A percentile compares a stretch with the other conserved stretches of the same genome.
Evolutionary conservation across 148 eudicot genomes (phyloP).

Genomic region (Camellia japonica): DNA sequence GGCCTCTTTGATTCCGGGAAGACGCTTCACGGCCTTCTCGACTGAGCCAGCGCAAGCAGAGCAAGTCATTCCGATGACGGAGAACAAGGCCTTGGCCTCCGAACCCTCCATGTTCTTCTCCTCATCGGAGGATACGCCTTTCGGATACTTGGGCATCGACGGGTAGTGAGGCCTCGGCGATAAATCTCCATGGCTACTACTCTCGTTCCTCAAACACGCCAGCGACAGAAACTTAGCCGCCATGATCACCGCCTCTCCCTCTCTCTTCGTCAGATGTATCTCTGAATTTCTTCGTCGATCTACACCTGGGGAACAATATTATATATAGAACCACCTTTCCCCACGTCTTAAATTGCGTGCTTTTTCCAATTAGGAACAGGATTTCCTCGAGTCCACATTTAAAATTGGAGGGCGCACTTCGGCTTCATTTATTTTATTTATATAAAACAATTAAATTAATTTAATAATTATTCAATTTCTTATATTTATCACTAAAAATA

Average conservation of each 20-base stretch:
- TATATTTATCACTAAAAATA: no score
- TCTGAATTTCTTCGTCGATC: no score
- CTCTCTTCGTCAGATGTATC: not conserved
- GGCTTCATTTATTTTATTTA: no score
- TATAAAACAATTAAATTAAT: no score
- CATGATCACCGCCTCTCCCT: constrained; percentile 11
- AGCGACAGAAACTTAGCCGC: constrained; percentile 45
- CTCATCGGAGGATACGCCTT: constrained; percentile 44
- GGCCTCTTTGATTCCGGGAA: constrained; percentile 70
- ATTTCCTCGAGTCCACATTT: no score
- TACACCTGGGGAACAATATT: no score
- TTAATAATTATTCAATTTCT: no score
- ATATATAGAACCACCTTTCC: no score
- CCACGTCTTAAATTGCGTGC: no score
- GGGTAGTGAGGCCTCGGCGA: constrained; percentile 72
- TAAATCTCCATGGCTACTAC: constrained; percentile 18
- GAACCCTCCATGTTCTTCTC: constrained; percentile 30
- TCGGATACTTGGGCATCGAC: constrained; percentile 77
- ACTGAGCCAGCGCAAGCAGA: constrained; percentile 83
- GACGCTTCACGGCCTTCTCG: constrained; percentile 75
- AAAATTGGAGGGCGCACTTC: no score
- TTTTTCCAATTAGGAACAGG: no score
- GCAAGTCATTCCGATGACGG: constrained; percentile 78
- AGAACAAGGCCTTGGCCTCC: constrained; percentile 55
- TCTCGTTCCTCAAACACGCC: constrained; percentile 39